Base-by-base conservation (phyloP, 2,329 filamentous ascomycete genomes). In the Colletotrichum filicis region DNA sequence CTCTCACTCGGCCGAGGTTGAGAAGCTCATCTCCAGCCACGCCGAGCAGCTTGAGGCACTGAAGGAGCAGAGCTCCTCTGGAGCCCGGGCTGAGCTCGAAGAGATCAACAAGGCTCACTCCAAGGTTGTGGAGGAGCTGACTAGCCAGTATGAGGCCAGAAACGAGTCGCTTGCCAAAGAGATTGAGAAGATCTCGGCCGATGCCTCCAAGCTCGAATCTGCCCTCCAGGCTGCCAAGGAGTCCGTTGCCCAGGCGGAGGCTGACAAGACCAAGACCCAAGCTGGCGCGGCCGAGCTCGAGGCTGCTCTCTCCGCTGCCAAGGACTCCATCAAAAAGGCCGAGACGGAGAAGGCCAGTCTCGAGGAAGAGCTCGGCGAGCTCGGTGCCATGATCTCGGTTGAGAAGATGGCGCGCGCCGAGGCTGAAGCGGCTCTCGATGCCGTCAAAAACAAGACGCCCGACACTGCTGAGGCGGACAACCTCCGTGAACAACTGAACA, bases 381-480 rank as follows among this genome's bases (percentile, higher is more conserved):
- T 91, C 74, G 85, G 86, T 68, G 86, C 87, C 76, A 85, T 88
- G 76, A 86, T 91, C 55, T 89, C 88, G 2, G 84, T 87, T 61
- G 88, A 89, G 75, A 91, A 91, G 84, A 90, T 91, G 83, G 87
- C 87, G 68, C 89, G 89, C 73, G 87, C 89, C 73, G 88, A 87
- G 69, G 86, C 89, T 11, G 85, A 89, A 79, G 90, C 90, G 24
- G 90, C 91, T 63, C 85, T 92, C 19, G 91, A 92, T 73, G 89
- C 89, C 8, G 81, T 84, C 57, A 87, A 85, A 82, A 90, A 84
- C 77, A 85, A 85, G 76, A 91, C 87, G 79, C 70, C 70, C 7
- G 89, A 92, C 78, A 90, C 86, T 2, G 83, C 86, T 0, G 90
- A 86, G 78, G 80, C 83, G 2, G 89, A 92, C 76, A 84, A 83